These are phyloP conservation scores for Lignosus rhinocerotis DNA, from an alignment of 1,284 basidiomycete genomes.

Conservation along the genomic window DNA sequence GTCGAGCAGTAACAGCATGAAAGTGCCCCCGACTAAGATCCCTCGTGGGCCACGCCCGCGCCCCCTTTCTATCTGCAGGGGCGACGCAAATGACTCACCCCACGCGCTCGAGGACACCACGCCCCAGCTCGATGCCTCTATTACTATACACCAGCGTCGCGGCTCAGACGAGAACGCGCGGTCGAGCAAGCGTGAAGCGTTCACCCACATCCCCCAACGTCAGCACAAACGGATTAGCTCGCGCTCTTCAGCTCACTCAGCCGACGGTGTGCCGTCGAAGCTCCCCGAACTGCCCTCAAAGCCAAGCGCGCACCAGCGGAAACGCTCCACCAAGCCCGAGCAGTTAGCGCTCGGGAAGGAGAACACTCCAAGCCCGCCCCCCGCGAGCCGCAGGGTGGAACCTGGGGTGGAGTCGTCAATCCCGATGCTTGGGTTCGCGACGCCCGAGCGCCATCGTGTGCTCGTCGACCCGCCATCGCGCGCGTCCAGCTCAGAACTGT, in stretches of 20 bases:
- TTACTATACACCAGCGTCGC: neutral
- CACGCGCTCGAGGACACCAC: neutral
- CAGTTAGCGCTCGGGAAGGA: constrained; percentile 24
- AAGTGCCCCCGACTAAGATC: constrained; percentile 18
- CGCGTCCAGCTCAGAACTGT: constrained; percentile 73
- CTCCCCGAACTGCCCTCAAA: neutral
- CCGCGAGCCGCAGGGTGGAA: neutral
- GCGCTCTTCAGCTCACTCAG: constrained; percentile 3
- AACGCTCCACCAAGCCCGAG: constrained; percentile 4
- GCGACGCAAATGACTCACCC: neutral
- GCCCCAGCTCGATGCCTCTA: neutral
- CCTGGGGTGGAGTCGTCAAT: neutral
- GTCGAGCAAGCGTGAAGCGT: constrained; percentile 13
- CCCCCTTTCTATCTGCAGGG: constrained; percentile 11
- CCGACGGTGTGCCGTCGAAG: neutral
- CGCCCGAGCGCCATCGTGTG: constrained; percentile 33
- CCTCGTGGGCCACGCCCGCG: constrained; percentile 30
- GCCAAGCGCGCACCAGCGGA: neutral
- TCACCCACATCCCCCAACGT: constrained; percentile 16
- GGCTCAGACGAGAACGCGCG: neutral
- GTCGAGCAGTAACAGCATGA: constrained; percentile 10
- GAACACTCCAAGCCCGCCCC: constrained; percentile 26
- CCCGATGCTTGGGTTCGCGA: constrained; percentile 19
- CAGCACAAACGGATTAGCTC: constrained; percentile 17
- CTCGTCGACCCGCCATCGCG: constrained; percentile 49